Evolutionary conservation across 257 asterid species (phyloP), one percentile per base, ranked within the genome.

Genomic region (Scutellaria minor): DNA sequence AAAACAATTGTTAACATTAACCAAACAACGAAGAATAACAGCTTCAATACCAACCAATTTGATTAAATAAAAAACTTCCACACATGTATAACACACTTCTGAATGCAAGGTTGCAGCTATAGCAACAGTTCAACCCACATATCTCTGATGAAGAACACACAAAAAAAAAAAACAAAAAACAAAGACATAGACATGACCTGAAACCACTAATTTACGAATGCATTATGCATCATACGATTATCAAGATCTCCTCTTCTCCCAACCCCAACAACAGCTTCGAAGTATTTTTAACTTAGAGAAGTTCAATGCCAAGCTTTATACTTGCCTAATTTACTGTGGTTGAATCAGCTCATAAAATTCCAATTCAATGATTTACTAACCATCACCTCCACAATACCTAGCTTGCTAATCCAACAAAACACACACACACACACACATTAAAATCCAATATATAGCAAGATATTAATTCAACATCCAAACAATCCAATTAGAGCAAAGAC

Each of bases 1-100:
- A 76, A 55, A 39, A 48, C 7, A 65, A 3, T 12, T 11, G 13
- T 55, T 53, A 46, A 56, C 61, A 27, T 70, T 68, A 58, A 82
- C 42, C 12, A 37, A 65, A 47, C 22, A 47, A 24, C 6, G 50
- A 55, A 42, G 50, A 41, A 59, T 22, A 63, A 70, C 54, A 64
- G 48, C 46, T 18, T 27, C 54, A 22, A 27, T 22, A 14, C 69
- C 12, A 68, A 53, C 24, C 53, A 64, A 65, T 45, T 24, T 31
- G 1, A 47, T 45, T 24, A 20, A 50, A 58, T 68, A 24, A 51
- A 41, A 51, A 59, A 3, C 1, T 39, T 44, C 47, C 40, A 46
- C 40, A 46, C 18, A 18, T 18, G 18, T 18, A 18, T 18, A 18
- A 27, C 59, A 69, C 64, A 69, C 59, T 27, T 47, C 12, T 1